phyloP scores from a whole-genome alignment of 2,329 filamentous ascomycete genomes.

The Trichothecium roseum region DNA sequence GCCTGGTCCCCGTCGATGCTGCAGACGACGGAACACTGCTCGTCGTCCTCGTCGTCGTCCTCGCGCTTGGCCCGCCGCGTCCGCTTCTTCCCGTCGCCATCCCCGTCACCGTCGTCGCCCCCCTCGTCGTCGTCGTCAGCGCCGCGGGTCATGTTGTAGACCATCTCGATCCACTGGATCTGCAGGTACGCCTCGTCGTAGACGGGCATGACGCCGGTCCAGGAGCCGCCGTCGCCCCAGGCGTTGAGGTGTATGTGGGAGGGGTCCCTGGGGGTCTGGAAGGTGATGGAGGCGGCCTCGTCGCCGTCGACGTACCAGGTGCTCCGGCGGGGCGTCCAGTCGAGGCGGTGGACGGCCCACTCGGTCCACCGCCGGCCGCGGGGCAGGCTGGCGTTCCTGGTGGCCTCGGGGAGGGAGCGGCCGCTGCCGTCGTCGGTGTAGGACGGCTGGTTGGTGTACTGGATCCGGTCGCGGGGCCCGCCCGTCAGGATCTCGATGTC shows the following conservation, averaged over 20 bases:
- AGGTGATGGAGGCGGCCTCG: slow-evolving; percentile 39
- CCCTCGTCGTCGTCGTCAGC: slow-evolving; percentile 1
- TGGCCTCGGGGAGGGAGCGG: slow-evolving; percentile 28
- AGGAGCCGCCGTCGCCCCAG: slow-evolving; percentile 50
- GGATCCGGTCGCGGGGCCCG: slow-evolving; percentile 30
- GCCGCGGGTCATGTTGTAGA: slow-evolving; percentile 34
- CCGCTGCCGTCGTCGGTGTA: slow-evolving; percentile 32
- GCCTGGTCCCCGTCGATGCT: slow-evolving; percentile 20
- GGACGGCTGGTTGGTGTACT: slow-evolving; percentile 52
- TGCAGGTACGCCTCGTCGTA: slow-evolving; percentile 41
- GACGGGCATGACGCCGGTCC: slow-evolving; percentile 48
- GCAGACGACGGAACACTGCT: slow-evolving; percentile 17
- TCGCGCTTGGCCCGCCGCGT: slow-evolving; percentile 12
- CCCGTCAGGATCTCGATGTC: slow-evolving; percentile 43
- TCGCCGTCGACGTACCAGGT: slow-evolving; percentile 46
- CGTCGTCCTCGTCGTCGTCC: slow-evolving; percentile 14
- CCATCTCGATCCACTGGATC: slow-evolving; percentile 53
- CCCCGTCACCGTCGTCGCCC: not conserved
- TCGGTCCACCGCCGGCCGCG: slow-evolving; percentile 33
- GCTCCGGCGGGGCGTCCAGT: slow-evolving; percentile 44
- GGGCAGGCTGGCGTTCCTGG: slow-evolving; percentile 36
- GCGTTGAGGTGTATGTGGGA: slow-evolving; percentile 46
- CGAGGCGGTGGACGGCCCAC: slow-evolving; percentile 49
- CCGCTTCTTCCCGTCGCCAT: too few relatives aligned
- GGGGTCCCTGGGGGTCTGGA: slow-evolving; percentile 43